A percentile compares a stretch with the other conserved stretches of the same genome.
Conservation (phyloP, 2,329 filamentous ascomycete genomes). For the Huntiella bhutanensis region DNA sequence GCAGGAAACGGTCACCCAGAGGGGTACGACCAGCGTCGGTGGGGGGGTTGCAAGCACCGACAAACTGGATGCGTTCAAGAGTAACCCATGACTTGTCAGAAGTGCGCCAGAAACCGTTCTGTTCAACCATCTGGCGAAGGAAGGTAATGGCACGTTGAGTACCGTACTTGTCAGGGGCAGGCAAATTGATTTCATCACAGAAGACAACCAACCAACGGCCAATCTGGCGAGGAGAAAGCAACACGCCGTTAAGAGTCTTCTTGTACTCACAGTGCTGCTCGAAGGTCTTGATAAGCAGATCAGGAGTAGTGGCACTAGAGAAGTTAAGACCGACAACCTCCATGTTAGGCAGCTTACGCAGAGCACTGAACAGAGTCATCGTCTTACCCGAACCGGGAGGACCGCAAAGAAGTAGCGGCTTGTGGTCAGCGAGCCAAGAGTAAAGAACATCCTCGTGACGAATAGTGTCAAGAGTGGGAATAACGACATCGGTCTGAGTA, state of each 20-base stretch:
- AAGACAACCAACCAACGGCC: constrained; percentile 96
- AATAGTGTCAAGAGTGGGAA: constrained; percentile 91
- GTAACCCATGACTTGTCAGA: constrained; percentile 97
- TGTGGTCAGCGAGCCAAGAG: constrained; percentile 97
- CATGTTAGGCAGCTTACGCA: constrained; percentile 95
- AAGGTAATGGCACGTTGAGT: constrained; percentile 97
- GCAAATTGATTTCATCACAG: constrained; percentile 98
- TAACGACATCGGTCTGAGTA: constrained; percentile 94
- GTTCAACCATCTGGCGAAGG: constrained; percentile 88
- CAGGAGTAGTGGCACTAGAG: constrained; percentile 93
- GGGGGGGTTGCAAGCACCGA: constrained; percentile 94
- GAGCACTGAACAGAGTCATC: constrained; percentile 96
- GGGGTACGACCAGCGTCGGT: constrained; percentile 94
- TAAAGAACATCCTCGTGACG: constrained; percentile 98
- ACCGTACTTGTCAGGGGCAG: constrained; percentile 90
- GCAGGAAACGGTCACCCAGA: constrained; percentile 79
- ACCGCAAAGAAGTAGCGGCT: constrained; percentile 86
- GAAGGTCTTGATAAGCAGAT: constrained; percentile 95
- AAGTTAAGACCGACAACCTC: constrained; percentile 98
- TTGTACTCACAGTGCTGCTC: constrained; percentile 99
- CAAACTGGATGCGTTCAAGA: constrained; percentile 94
- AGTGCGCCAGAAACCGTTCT: constrained; percentile 98
- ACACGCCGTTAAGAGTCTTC: constrained; percentile 90
- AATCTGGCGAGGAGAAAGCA: constrained; percentile 89
- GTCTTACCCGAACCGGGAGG: constrained; percentile 98